Percentiles rank a stretch among this genome's conserved stretches.
Conservation (phyloP, 805 yeast genomes). For the Yarrowia divulgata region DNA sequence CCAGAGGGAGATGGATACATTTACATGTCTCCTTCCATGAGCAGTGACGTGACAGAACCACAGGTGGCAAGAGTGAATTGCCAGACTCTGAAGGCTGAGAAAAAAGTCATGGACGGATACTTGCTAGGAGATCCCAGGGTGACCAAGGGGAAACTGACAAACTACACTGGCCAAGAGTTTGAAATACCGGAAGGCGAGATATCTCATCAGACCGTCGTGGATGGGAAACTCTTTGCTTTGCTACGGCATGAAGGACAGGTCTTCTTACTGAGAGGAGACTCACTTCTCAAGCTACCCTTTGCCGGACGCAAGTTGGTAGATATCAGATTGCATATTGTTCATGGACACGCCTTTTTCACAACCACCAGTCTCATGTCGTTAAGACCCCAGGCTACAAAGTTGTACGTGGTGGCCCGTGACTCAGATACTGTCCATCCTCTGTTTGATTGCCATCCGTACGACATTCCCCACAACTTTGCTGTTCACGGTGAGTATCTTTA, state of each 20-base stretch:
- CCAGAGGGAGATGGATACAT: slow-evolving; percentile 6
- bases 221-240: slow-evolving; percentile 10
- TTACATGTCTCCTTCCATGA: slow-evolving; percentile 33
- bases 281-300: neutral
- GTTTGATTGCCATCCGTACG: slow-evolving; percentile 32
- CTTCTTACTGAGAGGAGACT: neutral
- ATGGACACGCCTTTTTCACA: slow-evolving; percentile 28
- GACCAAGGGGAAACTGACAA: neutral
- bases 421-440: neutral
- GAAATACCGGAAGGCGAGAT: neutral
- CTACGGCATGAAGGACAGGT: neutral
- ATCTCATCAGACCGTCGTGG: slow-evolving; percentile 18
- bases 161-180: slow-evolving; percentile 4
- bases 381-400: slow-evolving; percentile 7
- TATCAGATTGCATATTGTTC: slow-evolving; percentile 21
- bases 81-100: neutral
- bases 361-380: slow-evolving; percentile 19
- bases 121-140: slow-evolving; percentile 11
- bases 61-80: neutral
- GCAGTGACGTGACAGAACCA: neutral
- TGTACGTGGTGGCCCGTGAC: neutral
- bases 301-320: slow-evolving; percentile 7
- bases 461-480: slow-evolving; percentile 32
- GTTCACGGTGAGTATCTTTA: slow-evolving; percentile 23
- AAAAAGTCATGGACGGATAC: slow-evolving; percentile 15